A percentile compares a stretch with the other conserved stretches of the same genome.
Evolutionary conservation across 345 rosid genomes (phyloP).

Genomic region (Stellera chamaejasme): DNA sequence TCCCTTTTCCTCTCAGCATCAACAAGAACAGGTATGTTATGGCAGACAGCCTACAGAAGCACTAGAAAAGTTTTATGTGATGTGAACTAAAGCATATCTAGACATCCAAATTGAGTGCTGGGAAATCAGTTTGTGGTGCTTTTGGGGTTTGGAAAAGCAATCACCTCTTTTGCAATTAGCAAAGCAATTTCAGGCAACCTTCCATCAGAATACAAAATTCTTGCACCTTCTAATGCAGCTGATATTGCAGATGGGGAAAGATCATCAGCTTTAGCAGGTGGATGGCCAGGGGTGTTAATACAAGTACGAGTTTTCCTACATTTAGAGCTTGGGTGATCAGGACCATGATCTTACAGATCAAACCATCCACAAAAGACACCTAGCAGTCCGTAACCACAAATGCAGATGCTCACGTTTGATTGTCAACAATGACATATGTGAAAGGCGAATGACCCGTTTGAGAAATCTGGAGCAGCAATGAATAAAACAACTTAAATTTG

Average conservation of each 20-base stretch:
- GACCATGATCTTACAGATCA: too few relatives aligned
- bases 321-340: not conserved
- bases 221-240: conserved; percentile 56
- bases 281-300: conserved; percentile 77
- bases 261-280: conserved; percentile 56
- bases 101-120: too few relatives aligned
- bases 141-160: conserved; percentile 2
- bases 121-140: not conserved
- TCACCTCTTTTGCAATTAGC: conserved; percentile 67
- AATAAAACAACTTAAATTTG: too few relatives aligned
- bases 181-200: conserved; percentile 59
- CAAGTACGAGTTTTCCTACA: conserved; percentile 91
- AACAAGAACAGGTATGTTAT: conserved; percentile 68
- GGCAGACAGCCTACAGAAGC: conserved; percentile 52
- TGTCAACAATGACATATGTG: conserved; percentile 77
- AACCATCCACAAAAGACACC: too few relatives aligned
- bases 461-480: conserved; percentile 41
- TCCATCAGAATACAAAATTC: conserved; percentile 60
- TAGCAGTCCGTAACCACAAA: too few relatives aligned
- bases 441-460: conserved; percentile 74
- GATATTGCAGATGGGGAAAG: conserved; percentile 35
- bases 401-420: conserved; percentile 49
- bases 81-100: too few relatives aligned
- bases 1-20: conserved; percentile 80
- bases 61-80: too few relatives aligned